These are phyloP conservation scores for Penicillium samsonianum DNA, from an alignment of 495 filamentous ascomycete species.

Conservation along the genomic window DNA sequence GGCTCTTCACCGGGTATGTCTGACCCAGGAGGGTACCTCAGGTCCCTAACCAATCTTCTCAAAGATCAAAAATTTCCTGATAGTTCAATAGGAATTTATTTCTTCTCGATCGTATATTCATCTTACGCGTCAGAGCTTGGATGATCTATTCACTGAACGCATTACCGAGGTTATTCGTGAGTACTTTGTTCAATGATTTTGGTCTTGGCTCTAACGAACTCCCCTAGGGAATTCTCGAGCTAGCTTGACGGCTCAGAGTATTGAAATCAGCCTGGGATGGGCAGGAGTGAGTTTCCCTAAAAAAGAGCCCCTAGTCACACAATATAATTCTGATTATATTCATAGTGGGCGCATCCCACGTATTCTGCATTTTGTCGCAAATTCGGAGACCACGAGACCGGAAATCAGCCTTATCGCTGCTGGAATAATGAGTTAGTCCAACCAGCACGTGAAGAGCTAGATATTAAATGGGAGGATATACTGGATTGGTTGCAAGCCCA, in stretches of 20 bases:
- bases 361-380: constrained; percentile 32
- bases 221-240: constrained; percentile 4
- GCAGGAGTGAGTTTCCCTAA: constrained; percentile 18
- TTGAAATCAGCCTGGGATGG: constrained; percentile 24
- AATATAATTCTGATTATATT: not conserved
- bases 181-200: no score
- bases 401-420: constrained; percentile 16
- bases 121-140: no score
- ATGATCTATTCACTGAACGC: no score
- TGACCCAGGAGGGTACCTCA: not conserved
- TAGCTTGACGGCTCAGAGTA: constrained; percentile 13
- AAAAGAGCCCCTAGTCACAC: not conserved
- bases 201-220: no score
- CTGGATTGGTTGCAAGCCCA: not conserved
- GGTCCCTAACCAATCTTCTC: not conserved
- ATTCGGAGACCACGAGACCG: constrained; percentile 20
- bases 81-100: constrained; percentile 3
- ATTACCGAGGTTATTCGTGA: no score
- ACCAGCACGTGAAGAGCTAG: not conserved
- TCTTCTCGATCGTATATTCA: not conserved
- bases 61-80: not conserved
- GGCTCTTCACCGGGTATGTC: constrained; percentile 19
- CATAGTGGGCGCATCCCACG: constrained; percentile 25
- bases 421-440: constrained; percentile 27
- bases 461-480: not conserved